These are phyloP conservation scores for Penicillium sp. DNA, from an alignment of 2,329 filamentous ascomycete genomes.

Conservation along the genomic window DNA sequence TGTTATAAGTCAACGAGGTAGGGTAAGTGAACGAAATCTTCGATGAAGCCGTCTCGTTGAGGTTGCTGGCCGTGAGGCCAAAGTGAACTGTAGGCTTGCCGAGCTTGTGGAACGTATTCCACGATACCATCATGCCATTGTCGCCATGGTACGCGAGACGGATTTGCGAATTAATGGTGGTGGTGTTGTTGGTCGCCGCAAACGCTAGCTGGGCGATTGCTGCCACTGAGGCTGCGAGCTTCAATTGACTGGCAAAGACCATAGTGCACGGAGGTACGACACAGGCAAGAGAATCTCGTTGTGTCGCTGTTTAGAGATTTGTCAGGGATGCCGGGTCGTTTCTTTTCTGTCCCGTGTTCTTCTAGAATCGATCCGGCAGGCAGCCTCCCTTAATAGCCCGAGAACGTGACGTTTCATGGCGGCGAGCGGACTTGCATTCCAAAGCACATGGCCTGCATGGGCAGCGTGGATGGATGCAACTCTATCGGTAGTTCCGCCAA, in stretches of 20 bases:
- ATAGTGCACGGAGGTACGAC: neutral
- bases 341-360: neutral
- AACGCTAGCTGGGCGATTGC: neutral
- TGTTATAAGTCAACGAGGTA: conserved; percentile 23
- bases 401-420: neutral
- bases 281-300: neutral
- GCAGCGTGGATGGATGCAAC: neutral
- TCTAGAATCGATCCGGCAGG: neutral
- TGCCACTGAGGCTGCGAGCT: neutral
- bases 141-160: neutral
- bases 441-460: neutral
- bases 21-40: conserved; percentile 17
- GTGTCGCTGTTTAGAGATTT: neutral
- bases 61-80: neutral
- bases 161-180: neutral
- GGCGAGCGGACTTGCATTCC: neutral
- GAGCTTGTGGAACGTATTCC: neutral
- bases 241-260: neutral
- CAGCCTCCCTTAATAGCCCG: neutral
- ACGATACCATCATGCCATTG: neutral
- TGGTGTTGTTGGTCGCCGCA: neutral
- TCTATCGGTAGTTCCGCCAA: neutral
- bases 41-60: conserved; percentile 3
- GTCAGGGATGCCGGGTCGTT: neutral
- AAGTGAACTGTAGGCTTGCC: neutral